phyloP scores from a whole-genome alignment of 805 yeast genomes.

The Candida ficus region DNA sequence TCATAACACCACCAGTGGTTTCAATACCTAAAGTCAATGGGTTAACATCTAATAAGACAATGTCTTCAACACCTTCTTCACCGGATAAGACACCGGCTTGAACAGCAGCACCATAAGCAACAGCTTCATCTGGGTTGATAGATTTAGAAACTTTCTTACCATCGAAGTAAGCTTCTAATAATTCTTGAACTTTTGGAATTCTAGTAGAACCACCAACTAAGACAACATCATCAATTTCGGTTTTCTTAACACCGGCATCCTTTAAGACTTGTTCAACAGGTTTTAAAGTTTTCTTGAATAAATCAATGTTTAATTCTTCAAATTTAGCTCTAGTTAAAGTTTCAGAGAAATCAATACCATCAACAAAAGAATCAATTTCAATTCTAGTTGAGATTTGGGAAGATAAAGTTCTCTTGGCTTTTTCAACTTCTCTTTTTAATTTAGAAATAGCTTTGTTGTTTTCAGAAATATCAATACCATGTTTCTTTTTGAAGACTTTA shows the following conservation, averaged over 20 bases:
- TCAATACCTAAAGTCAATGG: constrained; percentile 95
- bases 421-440: constrained; percentile 95
- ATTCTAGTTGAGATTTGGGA: constrained; percentile 93
- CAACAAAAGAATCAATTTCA: constrained; percentile 92
- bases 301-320: constrained; percentile 90
- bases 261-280: constrained; percentile 95
- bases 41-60: constrained; percentile 86
- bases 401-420: constrained; percentile 95
- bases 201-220: constrained; percentile 99
- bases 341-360: constrained; percentile 94
- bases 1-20: constrained; percentile 97
- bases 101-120: constrained; percentile 98
- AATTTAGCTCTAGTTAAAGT: constrained; percentile 96
- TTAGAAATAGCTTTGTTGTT: constrained; percentile 87
- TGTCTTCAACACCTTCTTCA: constrained; percentile 88
- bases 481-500: constrained; percentile 88
- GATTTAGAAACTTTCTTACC: constrained; percentile 97
- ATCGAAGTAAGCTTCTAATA: constrained; percentile 82
- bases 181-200: constrained; percentile 96
- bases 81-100: constrained; percentile 98
- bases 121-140: constrained; percentile 99
- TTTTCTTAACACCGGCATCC: constrained; percentile 84
- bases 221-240: constrained; percentile 90
- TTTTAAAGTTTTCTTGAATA: constrained; percentile 90
- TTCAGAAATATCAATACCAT: constrained; percentile 73